Evolutionary conservation across 2,329 filamentous ascomycete genomes (phyloP), one percentile per base, ranked within the genome.

Genomic region (Akanthomyces lecanii): DNA sequence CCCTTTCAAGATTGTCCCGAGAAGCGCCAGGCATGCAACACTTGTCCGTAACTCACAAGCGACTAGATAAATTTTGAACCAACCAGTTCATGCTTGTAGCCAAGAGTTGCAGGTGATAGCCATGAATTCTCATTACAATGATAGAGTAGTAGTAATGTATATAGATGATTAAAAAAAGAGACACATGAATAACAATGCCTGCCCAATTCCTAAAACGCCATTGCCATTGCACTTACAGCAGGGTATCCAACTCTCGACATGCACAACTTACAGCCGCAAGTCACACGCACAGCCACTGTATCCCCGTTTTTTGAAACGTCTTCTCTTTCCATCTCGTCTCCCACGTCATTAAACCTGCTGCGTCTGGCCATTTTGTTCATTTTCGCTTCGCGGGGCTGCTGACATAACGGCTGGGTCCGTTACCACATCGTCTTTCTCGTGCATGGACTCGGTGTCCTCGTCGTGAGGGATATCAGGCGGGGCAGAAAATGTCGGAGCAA

Each of bases 401-500:
- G 57, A 60, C 47, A 60, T 21, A 47, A 52, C 47, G n/a, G 57
- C 57, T 2, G 57, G 47, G 25, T 60, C 57, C 12, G 57, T 42
- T 23, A n/a, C 23, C 16, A 36, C 47, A 18, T 30, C 36, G 23
- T 73, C 71, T 67, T 77, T 75, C 64, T 77, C 73, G 18, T 64
- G 60, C 5, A 51, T n/a, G 30, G 66, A 63, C 18, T 70, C 70
- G 1, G 69, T 69, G 23, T 71, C 69, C n/a, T 65, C 68, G 23
- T 68, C 65, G 54, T 59, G 64, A 14, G 57, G 47, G 11, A 48
- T 40, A 14, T 65, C 56, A 42, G 64, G 66, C 38, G 68, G 42
- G 50, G 66, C 63, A 63, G 70, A 48, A 45, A 68, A 69, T 21
- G 80, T 83, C 0, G 85, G 85, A 0, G 85, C 85, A 67, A 82